Evolutionary conservation across 1,139 yeast genomes (phyloP), one percentile per base, ranked within the genome.

Genomic region (Magnusiomyces fungicola): DNA sequence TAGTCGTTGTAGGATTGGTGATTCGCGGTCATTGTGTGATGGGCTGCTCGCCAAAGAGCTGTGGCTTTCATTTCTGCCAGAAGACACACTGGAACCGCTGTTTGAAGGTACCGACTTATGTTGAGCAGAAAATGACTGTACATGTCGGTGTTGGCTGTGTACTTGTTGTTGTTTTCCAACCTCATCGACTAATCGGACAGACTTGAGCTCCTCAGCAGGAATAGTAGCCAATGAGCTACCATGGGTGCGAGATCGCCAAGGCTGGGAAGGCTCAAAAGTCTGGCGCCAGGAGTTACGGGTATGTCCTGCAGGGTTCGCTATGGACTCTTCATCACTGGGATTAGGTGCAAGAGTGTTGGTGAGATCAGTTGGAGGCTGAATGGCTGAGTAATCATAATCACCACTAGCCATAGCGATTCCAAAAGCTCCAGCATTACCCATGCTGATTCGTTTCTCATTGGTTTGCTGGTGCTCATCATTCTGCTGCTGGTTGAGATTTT

Each of bases 181-280:
- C 5, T 24, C 53, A 9, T 65, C 66, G 6, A 87, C 90, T 46
- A 87, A 70, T 59, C 90, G 76, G 37, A 92, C 88, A 9, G 89
- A 83, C 61, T 88, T 76, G 44, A 89, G 72, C 64, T 88, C 94
- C 51, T 83, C 89, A 0, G 96, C 86, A 45, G 92, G 82, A 25
- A 89, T 92, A 0, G 96, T 88, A 33, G 92, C 90, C 55, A 85
- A 62, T 0, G 96, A 85, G 32, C 77, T 78, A 52, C 79, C 73
- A 19, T 94, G 84, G 46, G 78, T 79, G 58, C 84, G 75, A 43
- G 74, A 72, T 53, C 73, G 73, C 69, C 75, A 69, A 50, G 68
- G 56, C 34, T 61, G 62, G 42, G 64, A 70, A 3, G 74, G 64
- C 24, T 67, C 67, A 48, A 67, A 60, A 0, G 76, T 74, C 53